Base-by-base conservation (phyloP, 2,329 filamentous ascomycete species). In the Colletotrichum truncatum region DNA sequence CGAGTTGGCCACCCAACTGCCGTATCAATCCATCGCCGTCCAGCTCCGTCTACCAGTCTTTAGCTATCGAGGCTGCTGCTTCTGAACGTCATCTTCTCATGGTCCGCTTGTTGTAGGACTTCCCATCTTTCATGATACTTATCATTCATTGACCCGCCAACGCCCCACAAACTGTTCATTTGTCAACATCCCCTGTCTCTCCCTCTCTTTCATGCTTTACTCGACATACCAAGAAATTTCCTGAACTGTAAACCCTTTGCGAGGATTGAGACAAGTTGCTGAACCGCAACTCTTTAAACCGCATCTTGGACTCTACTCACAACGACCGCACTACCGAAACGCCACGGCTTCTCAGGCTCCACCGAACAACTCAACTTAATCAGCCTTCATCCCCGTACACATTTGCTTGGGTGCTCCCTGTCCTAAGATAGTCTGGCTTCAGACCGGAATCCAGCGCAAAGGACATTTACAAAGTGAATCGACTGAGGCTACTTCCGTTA, bases 1-100 rank as follows among this genome's bases (percentile, higher is more conserved):
- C 55, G 21, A 63, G 38, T 52, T 66, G 63, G 51, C 66, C 57
- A 67, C 55, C 56, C 57, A 43, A 63, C 61, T 53, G 54, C 54
- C 43, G 53, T 41, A 62, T 58, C 66, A 55, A 51, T 51, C 34
- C 63, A 49, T 55, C 49, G 56, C 43, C 60, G 32, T 25, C 51
- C 56, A 61, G 30, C 36, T 54, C 51, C 23, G 48, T 55, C 39
- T 32, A 25, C 38, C 41, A 36, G 41, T 54, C 53, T 65, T 18
- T 32, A 54, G 57, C 26, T 16, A 32, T 10, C 28, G 26, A 14
- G 45, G 25, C 26, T 43, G 21, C 23, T 18, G 7, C 18, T 21
- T 16, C 28, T n/a, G n/a, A n/a, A n/a, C n/a, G n/a, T 26, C 12
- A 26, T 25, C 21, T 21, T 16, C 18, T 25, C 34, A 34, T 12